Percentiles rank a stretch among this genome's conserved stretches.
These are phyloP conservation scores for Fusarium guadeloupense DNA, from an alignment of 2,329 filamentous ascomycete species.

Conservation along the genomic window DNA sequence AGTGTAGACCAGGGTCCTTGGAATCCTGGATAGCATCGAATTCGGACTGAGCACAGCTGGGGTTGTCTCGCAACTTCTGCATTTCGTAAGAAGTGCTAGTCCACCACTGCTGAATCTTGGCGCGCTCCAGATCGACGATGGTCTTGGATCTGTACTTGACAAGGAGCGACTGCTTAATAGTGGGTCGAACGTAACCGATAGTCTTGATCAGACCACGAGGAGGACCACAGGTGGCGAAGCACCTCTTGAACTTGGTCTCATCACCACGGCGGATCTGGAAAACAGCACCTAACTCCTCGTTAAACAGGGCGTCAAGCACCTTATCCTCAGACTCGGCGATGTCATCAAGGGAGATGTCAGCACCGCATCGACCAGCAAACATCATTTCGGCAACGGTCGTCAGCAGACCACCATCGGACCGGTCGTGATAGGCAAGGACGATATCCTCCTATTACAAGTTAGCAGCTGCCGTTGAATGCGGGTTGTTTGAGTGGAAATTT, in stretches of 20 bases:
- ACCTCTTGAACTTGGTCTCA: constrained; percentile 85
- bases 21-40: constrained; percentile 78
- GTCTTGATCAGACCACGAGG: constrained; percentile 83
- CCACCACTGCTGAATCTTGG: constrained; percentile 87
- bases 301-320: constrained; percentile 85
- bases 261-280: constrained; percentile 92
- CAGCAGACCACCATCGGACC: constrained; percentile 90
- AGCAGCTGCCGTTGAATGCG: neutral
- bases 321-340: constrained; percentile 70
- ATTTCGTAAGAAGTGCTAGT: constrained; percentile 87
- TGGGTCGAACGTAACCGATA: constrained; percentile 78
- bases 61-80: constrained; percentile 90
- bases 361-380: constrained; percentile 92
- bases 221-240: constrained; percentile 90
- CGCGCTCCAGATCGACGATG: constrained; percentile 74
- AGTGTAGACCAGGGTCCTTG: constrained; percentile 82
- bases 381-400: constrained; percentile 96
- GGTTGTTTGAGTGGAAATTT: too few species aligned
- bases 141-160: constrained; percentile 76
- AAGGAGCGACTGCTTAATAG: constrained; percentile 77
- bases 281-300: constrained; percentile 93
- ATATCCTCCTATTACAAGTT: constrained; percentile 54
- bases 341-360: constrained; percentile 84
- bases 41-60: constrained; percentile 85
- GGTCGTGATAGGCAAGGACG: constrained; percentile 93